Base-by-base conservation (phyloP, 2,329 filamentous ascomycete genomes). In the Colletotrichum chlorophyti region DNA sequence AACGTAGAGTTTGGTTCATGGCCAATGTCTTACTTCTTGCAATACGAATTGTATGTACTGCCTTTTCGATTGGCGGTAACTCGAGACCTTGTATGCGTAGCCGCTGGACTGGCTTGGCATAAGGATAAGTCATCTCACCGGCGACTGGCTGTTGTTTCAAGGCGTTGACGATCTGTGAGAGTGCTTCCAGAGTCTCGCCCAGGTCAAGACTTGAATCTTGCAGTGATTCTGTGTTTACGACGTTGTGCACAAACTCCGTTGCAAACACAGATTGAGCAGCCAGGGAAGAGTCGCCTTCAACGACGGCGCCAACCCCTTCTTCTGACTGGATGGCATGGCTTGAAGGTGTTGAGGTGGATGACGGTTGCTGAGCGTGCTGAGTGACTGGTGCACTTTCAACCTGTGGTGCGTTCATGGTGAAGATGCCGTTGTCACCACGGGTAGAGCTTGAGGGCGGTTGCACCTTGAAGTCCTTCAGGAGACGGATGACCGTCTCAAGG, bases 211-310 rank as follows among this genome's bases (percentile, higher is more conserved):
- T 66, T 0, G 68, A 64, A 15, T 59, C 55, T 2, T 59, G 55
- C 4, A 59, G 42, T 8, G 69, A 65, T 21, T 64, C 67, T 14
- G 66, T 67, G 14, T 63, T 66, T 5, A 74, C 73, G 2, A 71
- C 73, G 49, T 76, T 72, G 15, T 75, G 69, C 1, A 78, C 63
- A 43, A 81, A 76, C 41, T 80, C 74, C 12, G 74, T 78, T 27
- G 78, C 78, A 60, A 81, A 80, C 6, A 71, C 73, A 1, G 77
- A 77, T 48, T 80, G 78, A 2, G 78, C 78, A 5, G 77, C 71
- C 14, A 80, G 61, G 1, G 77, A 80, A 4, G 77, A 78, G 53
- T 76, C 75, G 4, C 77, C 78, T 38, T 80, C 77, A 4, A 80
- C 65, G 0, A 74, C 66, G 4, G 69, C 66, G 8, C 66, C 70